Conservation (phyloP, 768 basidiomycete genomes). For the Boletus rubescentipes region DNA sequence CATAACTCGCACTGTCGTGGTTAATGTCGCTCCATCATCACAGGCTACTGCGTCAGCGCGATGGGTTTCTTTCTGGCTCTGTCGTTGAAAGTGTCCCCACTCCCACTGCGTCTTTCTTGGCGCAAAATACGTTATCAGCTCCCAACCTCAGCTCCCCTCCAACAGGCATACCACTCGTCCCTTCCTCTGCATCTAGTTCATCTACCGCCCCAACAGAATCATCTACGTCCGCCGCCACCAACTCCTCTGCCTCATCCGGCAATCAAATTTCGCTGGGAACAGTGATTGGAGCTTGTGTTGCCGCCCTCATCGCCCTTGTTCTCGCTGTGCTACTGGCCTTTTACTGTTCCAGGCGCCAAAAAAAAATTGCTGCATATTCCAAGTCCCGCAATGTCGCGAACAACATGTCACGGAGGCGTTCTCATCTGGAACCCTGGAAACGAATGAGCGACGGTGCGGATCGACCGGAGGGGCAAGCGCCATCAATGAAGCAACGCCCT, state of each 20-base stretch:
- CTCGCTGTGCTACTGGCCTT: constrained; percentile 50
- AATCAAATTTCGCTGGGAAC: constrained; percentile 39
- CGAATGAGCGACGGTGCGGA: constrained; percentile 54
- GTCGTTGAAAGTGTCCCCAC: constrained; percentile 23
- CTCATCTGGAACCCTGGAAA: constrained; percentile 51
- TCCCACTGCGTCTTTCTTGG: constrained; percentile 26
- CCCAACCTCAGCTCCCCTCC: background rate
- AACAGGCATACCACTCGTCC: constrained; percentile 17
- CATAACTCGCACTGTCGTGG: background rate
- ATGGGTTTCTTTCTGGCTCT: constrained; percentile 21
- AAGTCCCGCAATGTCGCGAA: constrained; percentile 40
- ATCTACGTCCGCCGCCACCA: constrained; percentile 8
- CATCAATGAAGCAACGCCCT: constrained; percentile 43
- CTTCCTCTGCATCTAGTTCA: background rate
- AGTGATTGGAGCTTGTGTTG: constrained; percentile 64
- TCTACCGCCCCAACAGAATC: constrained; percentile 3
- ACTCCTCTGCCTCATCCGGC: constrained; percentile 12
- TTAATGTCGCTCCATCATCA: constrained; percentile 18
- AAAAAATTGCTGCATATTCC: constrained; percentile 21
- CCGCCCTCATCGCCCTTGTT: constrained; percentile 52
- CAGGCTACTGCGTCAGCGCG: constrained; percentile 15
- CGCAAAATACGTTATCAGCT: constrained; percentile 17
- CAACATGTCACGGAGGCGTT: constrained; percentile 45
- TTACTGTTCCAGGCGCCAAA: constrained; percentile 49
- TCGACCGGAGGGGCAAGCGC: constrained; percentile 42